Base-by-base conservation (phyloP, 257 asterid genomes). In the Fraxinus quadrangulata region DNA sequence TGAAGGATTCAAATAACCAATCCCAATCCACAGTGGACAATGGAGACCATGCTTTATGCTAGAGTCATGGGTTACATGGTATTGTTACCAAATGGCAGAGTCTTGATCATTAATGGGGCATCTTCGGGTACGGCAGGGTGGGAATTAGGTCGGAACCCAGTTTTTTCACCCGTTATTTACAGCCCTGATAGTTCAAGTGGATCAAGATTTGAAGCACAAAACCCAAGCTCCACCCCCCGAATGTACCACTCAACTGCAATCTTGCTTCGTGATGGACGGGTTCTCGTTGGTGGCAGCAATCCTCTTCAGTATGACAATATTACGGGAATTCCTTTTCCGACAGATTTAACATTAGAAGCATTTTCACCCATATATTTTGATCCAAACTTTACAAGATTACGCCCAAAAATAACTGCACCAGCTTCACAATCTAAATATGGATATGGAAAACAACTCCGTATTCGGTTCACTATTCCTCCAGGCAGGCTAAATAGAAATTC, bases 21-120 rank as follows among this genome's bases (percentile, higher is more conserved):
- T 73, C 65, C 70, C 72, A 70, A 83, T 67, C 86, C 92, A 2
- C 71, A 82, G 17, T 90, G 92, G 94, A 81, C 21, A 17, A 80
- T 76, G 84, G 92, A 90, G 76, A 81, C 83, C 14, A 90, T 90
- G 94, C 91, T 91, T 4, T 28, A 56, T 54, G 82, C 78, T 14
- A 79, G 94, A 70, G 86, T 84, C 85, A 90, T 90, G 92, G 88
- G 94, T 0, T 92, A 89, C 11, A 89, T 89, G 94, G 42, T 87
- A 1, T n/a, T 85, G 67, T 49, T 89, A 7, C 94, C 90, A 0
- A 82, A 85, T 4, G 91, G 91, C 0, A 24, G 86, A 0, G 87
- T 90, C 1, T 77, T 90, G 81, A 86, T 90, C 6, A 79, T 90
- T 0, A 90, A 90, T 30, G 94, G 94, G 21, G 92, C 86, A 1